A percentile compares a stretch with the other conserved stretches of the same genome.
Evolutionary conservation across 208 protist species (phyloP).

Genomic region (Trypanosoma congolense): DNA sequence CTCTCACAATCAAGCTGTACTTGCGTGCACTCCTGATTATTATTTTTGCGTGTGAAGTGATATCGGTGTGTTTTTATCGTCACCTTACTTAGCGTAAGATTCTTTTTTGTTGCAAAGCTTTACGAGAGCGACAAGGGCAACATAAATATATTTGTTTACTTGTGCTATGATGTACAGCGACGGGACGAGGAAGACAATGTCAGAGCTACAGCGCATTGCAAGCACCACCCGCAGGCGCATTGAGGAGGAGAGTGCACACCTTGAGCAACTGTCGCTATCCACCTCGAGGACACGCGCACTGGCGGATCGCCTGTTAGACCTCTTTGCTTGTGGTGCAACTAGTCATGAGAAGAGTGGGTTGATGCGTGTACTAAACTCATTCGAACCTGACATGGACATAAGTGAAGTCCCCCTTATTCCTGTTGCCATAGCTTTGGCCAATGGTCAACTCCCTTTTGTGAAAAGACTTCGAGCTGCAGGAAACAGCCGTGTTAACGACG

Average conservation of each 20-base stretch:
- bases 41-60: too few relatives aligned
- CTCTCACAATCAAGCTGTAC: too few relatives aligned
- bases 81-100: too few relatives aligned
- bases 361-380: conserved; percentile 55
- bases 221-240: conserved; percentile 55
- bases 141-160: too few relatives aligned
- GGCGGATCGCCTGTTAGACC: conserved; percentile 71
- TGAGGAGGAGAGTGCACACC: conserved; percentile 53
- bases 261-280: conserved; percentile 59
- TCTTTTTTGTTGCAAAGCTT: too few relatives aligned
- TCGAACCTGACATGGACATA: conserved; percentile 60
- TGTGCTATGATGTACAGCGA: conserved; percentile 71
- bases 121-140: too few relatives aligned
- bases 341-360: conserved; percentile 61
- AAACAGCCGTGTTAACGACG: conserved; percentile 62
- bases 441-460: conserved; percentile 60
- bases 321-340: conserved; percentile 69
- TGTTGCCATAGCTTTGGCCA: conserved; percentile 65
- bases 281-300: conserved; percentile 63
- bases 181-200: conserved; percentile 79
- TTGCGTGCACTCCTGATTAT: too few relatives aligned
- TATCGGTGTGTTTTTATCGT: too few relatives aligned
- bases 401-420: conserved; percentile 64
- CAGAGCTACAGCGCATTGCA: conserved; percentile 73
- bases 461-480: conserved; percentile 52